Evolutionary conservation across 2,329 filamentous ascomycete genomes (phyloP).

Genomic region (Colletotrichum somersetense): DNA sequence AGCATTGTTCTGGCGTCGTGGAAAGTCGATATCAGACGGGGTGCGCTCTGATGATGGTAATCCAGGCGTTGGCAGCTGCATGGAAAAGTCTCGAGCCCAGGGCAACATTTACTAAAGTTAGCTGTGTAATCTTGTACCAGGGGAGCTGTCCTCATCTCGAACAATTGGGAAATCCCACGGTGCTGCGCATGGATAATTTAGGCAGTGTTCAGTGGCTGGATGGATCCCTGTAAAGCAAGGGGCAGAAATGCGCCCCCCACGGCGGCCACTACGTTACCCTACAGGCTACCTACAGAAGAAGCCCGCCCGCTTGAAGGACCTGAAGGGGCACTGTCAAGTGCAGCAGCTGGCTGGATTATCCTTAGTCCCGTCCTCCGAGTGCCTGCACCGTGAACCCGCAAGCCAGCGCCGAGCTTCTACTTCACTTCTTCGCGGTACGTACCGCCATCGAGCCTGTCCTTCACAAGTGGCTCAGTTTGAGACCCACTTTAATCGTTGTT

Average conservation of each 20-base stretch:
- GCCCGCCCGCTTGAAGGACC: conserved; percentile 11
- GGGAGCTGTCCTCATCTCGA: conserved; percentile 39
- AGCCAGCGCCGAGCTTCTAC: neutral
- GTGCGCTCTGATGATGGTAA: conserved; percentile 31
- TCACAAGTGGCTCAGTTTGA: neutral
- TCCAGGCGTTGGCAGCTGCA: conserved; percentile 12
- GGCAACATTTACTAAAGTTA: conserved; percentile 24
- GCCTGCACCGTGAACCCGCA: neutral
- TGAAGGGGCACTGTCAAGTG: neutral
- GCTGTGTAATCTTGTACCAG: conserved; percentile 22
- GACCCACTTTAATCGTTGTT: conserved; percentile 32
- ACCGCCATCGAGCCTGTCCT: neutral
- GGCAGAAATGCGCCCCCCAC: conserved; percentile 33
- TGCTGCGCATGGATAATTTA: conserved; percentile 32
- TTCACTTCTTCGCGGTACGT: neutral
- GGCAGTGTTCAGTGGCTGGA: conserved; percentile 29
- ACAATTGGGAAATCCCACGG: conserved; percentile 38
- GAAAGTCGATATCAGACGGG: conserved; percentile 37
- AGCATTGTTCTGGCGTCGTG: conserved; percentile 36
- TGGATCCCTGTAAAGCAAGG: conserved; percentile 35
- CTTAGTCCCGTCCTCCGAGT: conserved; percentile 26
- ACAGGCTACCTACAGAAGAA: neutral
- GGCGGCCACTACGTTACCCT: conserved; percentile 21
- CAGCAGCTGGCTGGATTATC: conserved; percentile 26
- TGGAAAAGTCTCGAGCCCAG: conserved; percentile 25